Percentiles rank a stretch among this genome's conserved stretches.
Evolutionary conservation across 441 rosid species (phyloP).

Genomic region (Pelargonium myrrhifolium): DNA sequence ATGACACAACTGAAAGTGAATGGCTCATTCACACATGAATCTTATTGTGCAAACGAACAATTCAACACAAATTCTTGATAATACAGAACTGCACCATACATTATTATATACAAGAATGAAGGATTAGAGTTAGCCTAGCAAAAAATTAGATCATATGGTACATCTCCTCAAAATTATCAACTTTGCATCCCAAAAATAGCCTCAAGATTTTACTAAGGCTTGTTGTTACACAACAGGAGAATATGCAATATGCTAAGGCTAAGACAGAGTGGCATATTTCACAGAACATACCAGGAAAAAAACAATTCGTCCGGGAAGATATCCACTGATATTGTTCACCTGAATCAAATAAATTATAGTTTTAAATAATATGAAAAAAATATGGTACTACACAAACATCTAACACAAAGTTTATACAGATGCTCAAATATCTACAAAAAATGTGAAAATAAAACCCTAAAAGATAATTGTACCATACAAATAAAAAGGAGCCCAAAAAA

Average conservation of each 20-base stretch:
- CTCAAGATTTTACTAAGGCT: background rate
- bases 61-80: background rate
- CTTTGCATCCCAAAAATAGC: slow-evolving; percentile 5
- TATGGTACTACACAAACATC: background rate
- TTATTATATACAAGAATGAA: background rate
- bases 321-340: slow-evolving; percentile 97
- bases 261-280: slow-evolving; percentile 12
- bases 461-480: background rate
- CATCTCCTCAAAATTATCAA: background rate
- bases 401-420: background rate
- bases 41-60: slow-evolving; percentile 1
- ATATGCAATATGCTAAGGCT: slow-evolving; percentile 7
- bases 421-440: background rate
- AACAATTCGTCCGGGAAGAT: slow-evolving; percentile 96
- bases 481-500: background rate
- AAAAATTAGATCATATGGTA: background rate
- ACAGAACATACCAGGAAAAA: slow-evolving; percentile 81
- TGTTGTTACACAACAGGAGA: background rate
- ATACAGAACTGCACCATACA: background rate
- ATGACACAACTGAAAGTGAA: background rate
- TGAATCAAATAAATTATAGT: slow-evolving; percentile 25
- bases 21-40: background rate
- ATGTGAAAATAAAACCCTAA: background rate
- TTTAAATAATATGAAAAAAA: background rate
- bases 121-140: background rate